Percentiles rank a stretch among this genome's conserved stretches.
These are phyloP conservation scores for Piloderma croceum DNA, from an alignment of 768 basidiomycete genomes.

Conservation along the genomic window DNA sequence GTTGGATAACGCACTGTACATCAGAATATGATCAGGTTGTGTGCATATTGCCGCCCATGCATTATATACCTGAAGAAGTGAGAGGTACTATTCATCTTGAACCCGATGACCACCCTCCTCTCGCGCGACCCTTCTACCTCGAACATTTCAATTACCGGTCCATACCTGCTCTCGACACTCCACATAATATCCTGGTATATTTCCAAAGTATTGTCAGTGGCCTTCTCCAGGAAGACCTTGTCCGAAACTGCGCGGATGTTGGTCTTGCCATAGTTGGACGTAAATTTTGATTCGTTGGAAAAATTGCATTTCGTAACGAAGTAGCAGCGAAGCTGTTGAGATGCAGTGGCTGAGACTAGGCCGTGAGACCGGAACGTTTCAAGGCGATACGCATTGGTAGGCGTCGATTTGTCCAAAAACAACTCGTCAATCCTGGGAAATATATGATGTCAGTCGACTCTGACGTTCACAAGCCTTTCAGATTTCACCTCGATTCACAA, in stretches of 20 bases:
- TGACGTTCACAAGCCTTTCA: background rate
- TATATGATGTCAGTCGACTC: background rate
- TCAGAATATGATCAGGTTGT: slow-evolving; percentile 8
- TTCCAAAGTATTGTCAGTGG: slow-evolving; percentile 86
- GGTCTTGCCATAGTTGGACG: slow-evolving; percentile 53
- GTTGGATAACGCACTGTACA: slow-evolving; percentile 76
- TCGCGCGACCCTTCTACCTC: slow-evolving; percentile 94
- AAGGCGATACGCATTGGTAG: slow-evolving; percentile 78
- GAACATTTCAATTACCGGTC: slow-evolving; percentile 93
- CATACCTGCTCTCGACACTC: slow-evolving; percentile 78
- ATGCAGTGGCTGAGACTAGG: slow-evolving; percentile 79
- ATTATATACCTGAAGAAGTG: slow-evolving; percentile 66
- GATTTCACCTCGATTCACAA: slow-evolving; percentile 71
- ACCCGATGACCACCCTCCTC: slow-evolving; percentile 90
- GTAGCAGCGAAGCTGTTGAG: slow-evolving; percentile 95
- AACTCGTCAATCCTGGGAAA: slow-evolving; percentile 74
- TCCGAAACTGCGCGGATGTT: slow-evolving; percentile 89
- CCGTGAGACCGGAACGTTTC: slow-evolving; percentile 94
- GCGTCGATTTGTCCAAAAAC: slow-evolving; percentile 80
- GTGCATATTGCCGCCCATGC: background rate
- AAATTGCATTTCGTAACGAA: slow-evolving; percentile 89
- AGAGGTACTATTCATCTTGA: slow-evolving; percentile 90
- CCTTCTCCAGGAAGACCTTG: slow-evolving; percentile 87
- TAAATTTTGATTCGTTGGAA: slow-evolving; percentile 43
- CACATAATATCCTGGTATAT: slow-evolving; percentile 88